phyloP scores from a whole-genome alignment of 345 rosid genomes.

The Hibiscus trionum region DNA sequence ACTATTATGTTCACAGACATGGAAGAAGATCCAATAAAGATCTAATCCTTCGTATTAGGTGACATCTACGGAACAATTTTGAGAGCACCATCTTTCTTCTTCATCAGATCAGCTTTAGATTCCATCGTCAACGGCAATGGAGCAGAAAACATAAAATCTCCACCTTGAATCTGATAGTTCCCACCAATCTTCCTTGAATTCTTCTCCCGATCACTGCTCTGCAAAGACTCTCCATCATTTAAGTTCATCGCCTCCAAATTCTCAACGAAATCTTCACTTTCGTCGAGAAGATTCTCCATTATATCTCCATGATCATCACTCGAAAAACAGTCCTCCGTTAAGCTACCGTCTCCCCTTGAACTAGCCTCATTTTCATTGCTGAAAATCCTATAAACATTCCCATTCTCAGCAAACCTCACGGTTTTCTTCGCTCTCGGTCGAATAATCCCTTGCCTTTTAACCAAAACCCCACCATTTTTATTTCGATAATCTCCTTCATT shows the following conservation, averaged over 20 bases:
- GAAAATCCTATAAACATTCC: slow-evolving; percentile 37
- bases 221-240: not conserved
- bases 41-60: too few species aligned
- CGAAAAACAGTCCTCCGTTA: slow-evolving; percentile 27
- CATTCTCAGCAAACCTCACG: slow-evolving; percentile 49
- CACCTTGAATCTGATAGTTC: not conserved
- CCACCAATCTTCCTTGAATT: not conserved
- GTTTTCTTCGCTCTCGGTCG: slow-evolving; percentile 41
- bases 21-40: too few species aligned
- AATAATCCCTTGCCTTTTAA: slow-evolving; percentile 25
- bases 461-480: slow-evolving; percentile 15
- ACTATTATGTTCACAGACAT: too few species aligned
- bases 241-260: not conserved
- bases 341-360: slow-evolving; percentile 32
- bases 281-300: not conserved
- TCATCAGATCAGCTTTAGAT: slow-evolving; percentile 1
- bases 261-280: slow-evolving; percentile 3
- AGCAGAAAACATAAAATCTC: slow-evolving; percentile 5
- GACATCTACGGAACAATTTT: not conserved
- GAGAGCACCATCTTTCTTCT: slow-evolving; percentile 3
- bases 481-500: slow-evolving; percentile 25
- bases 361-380: slow-evolving; percentile 29
- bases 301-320: slow-evolving; percentile 17
- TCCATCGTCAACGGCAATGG: slow-evolving; percentile 13
- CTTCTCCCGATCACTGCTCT: too few species aligned